Evolutionary conservation across 164 flowering plant species (phyloP).

Genomic region (Taxillus chinensis): DNA sequence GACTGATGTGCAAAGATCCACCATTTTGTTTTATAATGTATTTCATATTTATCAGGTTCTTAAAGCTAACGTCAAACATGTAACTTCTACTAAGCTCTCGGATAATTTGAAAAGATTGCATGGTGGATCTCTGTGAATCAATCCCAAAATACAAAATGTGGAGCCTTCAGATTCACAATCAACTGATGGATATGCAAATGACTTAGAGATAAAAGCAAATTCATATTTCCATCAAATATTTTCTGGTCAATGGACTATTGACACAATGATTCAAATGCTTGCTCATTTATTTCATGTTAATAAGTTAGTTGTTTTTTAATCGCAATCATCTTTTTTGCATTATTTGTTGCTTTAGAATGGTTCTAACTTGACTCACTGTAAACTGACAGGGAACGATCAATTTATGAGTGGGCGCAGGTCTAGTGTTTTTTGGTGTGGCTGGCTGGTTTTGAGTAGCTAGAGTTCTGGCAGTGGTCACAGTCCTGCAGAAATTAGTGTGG

Average conservation of each 20-base stretch:
- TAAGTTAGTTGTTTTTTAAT: too few relatives aligned
- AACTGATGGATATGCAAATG: slow-evolving; percentile 56
- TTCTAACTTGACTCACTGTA: neutral
- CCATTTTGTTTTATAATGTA: neutral
- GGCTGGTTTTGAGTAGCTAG: too few relatives aligned
- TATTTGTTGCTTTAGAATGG: too few relatives aligned
- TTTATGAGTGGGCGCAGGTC: slow-evolving; percentile 42
- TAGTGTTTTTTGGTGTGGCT: too few relatives aligned
- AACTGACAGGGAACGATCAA: slow-evolving; percentile 62
- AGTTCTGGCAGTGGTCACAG: too few relatives aligned
- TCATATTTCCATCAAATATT: slow-evolving; percentile 79
- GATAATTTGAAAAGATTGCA: slow-evolving; percentile 69
- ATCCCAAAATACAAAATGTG: slow-evolving; percentile 43
- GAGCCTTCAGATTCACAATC: slow-evolving; percentile 45
- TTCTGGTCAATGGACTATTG: slow-evolving; percentile 60
- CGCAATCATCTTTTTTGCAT: too few relatives aligned
- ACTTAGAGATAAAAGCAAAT: slow-evolving; percentile 81
- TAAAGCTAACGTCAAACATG: slow-evolving; percentile 37
- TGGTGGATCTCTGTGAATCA: slow-evolving; percentile 25
- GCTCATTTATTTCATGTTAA: slow-evolving; percentile 15
- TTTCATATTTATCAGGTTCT: slow-evolving; percentile 45
- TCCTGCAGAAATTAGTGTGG: too few relatives aligned
- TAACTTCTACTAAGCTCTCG: slow-evolving; percentile 35
- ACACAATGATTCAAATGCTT: slow-evolving; percentile 81
- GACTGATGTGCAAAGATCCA: too few relatives aligned